Evolutionary conservation across 1,284 basidiomycete genomes (phyloP), one percentile per base, ranked within the genome.

Genomic region (Ceratobasidium sp.): DNA sequence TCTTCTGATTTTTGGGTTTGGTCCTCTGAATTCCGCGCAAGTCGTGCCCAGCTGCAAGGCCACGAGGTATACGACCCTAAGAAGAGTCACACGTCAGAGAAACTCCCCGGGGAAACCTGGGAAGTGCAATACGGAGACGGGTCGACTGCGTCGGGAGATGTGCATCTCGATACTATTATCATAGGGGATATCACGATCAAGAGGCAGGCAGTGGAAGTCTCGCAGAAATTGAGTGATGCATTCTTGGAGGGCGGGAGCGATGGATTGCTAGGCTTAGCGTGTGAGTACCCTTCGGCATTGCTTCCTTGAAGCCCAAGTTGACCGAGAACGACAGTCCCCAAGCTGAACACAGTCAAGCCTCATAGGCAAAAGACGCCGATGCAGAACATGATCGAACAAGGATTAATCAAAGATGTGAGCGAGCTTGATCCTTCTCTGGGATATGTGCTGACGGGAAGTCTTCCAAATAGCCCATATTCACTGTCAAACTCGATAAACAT

Each of bases 111-210:
- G 33, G 27, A 66, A 8, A 75, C 41, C 14, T 76, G 71, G 73
- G 64, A 74, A 41, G 75, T 76, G 31, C 36, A 36, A 36, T 76
- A 76, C 44, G 75, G 73, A 15, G 75, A 76, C 50, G 73, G 73
- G 14, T 72, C 66, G 5, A 45, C 27, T 19, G 75, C 75, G 15
- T 75, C 73, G 22, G 75, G 75, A 2, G 45, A 50, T 44, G 75
- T 76, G 17, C 59, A 75, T 54, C 22, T 36, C 0, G 75, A 76
- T 41, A 60, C 64, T 19, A 33, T 76, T 47, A 60, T 22, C 4
- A 57, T 76, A 41, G 71, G 63, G 11, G 33, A 73, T 14, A 50
- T 76, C 22, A 47, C 63, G 22, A 67, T 76, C 31, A 27, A 44
- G 8, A 50, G 47, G 15, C 75, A 76, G 53, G 75, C 75, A 5